Evolutionary conservation across 305 asterid species (phyloP).

Genomic region (Fraxinus greggii): DNA sequence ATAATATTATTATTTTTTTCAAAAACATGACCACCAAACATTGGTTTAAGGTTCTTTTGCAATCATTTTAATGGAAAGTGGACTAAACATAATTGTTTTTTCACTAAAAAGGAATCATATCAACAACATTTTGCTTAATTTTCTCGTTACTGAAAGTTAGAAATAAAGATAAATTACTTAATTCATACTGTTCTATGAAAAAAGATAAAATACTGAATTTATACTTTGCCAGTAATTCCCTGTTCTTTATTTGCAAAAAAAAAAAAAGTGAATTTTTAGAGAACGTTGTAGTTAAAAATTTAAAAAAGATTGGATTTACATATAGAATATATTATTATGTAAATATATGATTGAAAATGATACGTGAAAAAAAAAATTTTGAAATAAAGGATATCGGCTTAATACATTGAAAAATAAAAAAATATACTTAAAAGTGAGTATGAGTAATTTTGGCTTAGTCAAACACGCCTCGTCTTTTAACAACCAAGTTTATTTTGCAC

Average conservation of each 20-base stretch:
- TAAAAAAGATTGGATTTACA: no score
- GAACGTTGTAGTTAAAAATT: no score
- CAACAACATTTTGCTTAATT: background rate
- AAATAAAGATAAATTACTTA: background rate
- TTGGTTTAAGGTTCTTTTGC: background rate
- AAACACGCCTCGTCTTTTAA: background rate
- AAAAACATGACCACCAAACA: background rate
- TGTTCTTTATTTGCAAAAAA: background rate
- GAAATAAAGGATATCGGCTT: background rate
- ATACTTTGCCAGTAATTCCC: background rate
- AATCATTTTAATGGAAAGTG: background rate
- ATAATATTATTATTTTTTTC: no score
- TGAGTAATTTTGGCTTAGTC: background rate
- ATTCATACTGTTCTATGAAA: background rate
- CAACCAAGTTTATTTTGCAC: background rate
- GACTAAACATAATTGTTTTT: background rate
- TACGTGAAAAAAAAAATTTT: no score
- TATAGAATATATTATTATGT: background rate
- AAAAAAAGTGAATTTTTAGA: no score
- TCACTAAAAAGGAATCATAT: background rate
- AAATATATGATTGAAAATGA: no score
- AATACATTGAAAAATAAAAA: background rate
- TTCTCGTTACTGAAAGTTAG: background rate
- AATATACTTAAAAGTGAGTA: background rate
- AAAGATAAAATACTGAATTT: no score